Evolutionary conservation across 2,329 filamentous ascomycete species (phyloP), one percentile per base, ranked within the genome.

Genomic region (Ophiostoma fasciatum): DNA sequence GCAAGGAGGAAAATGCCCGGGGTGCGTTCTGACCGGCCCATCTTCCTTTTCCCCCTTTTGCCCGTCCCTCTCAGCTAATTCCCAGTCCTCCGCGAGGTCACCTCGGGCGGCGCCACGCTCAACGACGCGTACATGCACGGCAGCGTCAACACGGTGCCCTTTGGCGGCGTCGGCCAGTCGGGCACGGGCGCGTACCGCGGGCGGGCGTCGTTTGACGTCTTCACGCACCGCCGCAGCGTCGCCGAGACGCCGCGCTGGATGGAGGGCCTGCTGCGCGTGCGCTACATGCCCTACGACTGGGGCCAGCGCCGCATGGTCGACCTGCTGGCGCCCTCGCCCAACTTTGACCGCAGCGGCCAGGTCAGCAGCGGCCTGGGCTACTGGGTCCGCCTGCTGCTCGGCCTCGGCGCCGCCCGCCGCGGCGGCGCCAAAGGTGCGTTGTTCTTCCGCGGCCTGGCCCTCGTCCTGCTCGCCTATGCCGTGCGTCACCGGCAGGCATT

Each of bases 121-220:
- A 83, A 62, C 68, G 79, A 62, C 48, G 31, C 49, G 11, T 59
- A 52, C 46, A 56, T 53, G 42, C 62, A 66, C 49, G 51, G 68
- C 40, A 67, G 69, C 17, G 68, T 90, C 43, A 68, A 72, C 22
- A 82, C 76, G 3, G 62, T 90, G 2, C 65, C 79, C 26, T 93
- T 93, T 53, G 85, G 85, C 44, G 84, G 84, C 48, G 78, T 93
- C 7, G 84, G 85, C 44, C 71, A 79, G 46, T 83, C 77, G 30
- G 84, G 84, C 36, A 68, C 69, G 42, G 84, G 84, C 42, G 62
- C 71, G 21, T 92, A 92, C 62, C 74, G 81, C 47, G 85, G 85
- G 41, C 74, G 75, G 50, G 66, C 78, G n/a, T 72, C 67, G 2
- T 82, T 82, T 55, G 76, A 82, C 47, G 60, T 61, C 45, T 82